Conservation (phyloP, 2,329 filamentous ascomycete genomes). For the Beauveria varroae region DNA sequence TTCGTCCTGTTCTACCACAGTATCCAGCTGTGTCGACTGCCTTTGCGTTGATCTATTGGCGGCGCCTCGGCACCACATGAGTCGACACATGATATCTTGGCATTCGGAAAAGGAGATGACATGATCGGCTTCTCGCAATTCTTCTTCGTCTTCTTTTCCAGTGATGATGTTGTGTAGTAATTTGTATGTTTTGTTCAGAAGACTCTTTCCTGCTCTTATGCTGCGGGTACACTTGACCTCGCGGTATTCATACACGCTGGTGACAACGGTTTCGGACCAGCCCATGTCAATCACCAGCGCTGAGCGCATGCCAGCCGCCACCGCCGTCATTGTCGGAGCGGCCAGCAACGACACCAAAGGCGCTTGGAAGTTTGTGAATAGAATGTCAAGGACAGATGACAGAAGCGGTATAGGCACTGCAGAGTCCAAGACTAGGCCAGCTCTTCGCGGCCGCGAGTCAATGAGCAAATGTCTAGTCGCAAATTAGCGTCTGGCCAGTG, state of each 20-base stretch:
- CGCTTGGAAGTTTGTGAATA: conserved; percentile 75
- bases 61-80: conserved; percentile 63
- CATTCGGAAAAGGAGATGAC: conserved; percentile 66
- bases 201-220: conserved; percentile 63
- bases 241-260: conserved; percentile 82
- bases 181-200: conserved; percentile 63
- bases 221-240: conserved; percentile 67
- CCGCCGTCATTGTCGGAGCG: conserved; percentile 62
- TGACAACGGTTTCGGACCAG: conserved; percentile 84
- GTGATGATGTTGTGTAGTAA: conserved; percentile 38
- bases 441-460: conserved; percentile 67
- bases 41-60: conserved; percentile 25
- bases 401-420: conserved; percentile 70
- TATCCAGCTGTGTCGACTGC: conserved; percentile 34
- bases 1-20: conserved; percentile 53
- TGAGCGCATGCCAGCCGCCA: conserved; percentile 78
- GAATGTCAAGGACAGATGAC: conserved; percentile 63
- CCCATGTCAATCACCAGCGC: conserved; percentile 83
- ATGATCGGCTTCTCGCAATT: conserved; percentile 21
- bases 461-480: conserved; percentile 51
- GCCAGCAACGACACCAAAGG: conserved; percentile 77
- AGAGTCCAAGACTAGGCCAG: conserved; percentile 71
- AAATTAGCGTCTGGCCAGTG: not conserved
- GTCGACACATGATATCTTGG: conserved; percentile 67
- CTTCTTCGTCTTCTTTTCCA: conserved; percentile 23